Conservation (phyloP, 1,139 yeast genomes). For the Geotrichum europaeum region DNA sequence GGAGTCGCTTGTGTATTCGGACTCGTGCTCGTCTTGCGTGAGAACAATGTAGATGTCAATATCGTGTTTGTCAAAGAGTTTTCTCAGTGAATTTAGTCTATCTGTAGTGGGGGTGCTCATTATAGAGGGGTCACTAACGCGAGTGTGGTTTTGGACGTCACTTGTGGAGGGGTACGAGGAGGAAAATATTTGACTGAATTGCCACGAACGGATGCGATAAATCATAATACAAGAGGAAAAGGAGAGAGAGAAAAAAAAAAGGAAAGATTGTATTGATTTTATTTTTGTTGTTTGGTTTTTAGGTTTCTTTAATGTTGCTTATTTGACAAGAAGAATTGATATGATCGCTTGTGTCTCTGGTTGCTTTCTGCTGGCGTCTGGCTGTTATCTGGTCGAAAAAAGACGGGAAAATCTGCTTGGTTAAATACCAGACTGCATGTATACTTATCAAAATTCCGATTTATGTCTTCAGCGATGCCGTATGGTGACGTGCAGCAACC, state of each 20-base stretch:
- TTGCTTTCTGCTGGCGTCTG: neutral
- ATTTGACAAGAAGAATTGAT: neutral
- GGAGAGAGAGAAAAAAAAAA: neutral
- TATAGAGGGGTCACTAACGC: neutral
- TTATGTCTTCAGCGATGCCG: too few species aligned
- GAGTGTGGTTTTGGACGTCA: neutral
- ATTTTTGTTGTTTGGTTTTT: neutral
- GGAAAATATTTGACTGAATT: neutral
- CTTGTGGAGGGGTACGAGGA: neutral
- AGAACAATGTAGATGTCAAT: conserved; percentile 79
- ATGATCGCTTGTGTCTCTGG: neutral
- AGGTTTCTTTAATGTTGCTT: neutral
- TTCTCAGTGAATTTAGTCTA: conserved; percentile 53
- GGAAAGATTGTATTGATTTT: neutral
- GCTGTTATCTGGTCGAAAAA: too few species aligned
- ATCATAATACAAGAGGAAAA: conserved; percentile 5
- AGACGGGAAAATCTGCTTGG: too few species aligned
- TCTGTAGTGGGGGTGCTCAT: conserved; percentile 21
- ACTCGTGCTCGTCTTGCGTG: conserved; percentile 90
- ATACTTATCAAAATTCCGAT: too few species aligned
- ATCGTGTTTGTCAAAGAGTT: conserved; percentile 55
- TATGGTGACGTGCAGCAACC: too few species aligned
- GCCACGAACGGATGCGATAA: conserved; percentile 15
- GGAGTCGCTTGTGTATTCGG: conserved; percentile 73
- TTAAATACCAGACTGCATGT: too few species aligned